Conservation (phyloP, 2,329 filamentous ascomycete genomes). For the Hymenoscyphus fructigenus region DNA sequence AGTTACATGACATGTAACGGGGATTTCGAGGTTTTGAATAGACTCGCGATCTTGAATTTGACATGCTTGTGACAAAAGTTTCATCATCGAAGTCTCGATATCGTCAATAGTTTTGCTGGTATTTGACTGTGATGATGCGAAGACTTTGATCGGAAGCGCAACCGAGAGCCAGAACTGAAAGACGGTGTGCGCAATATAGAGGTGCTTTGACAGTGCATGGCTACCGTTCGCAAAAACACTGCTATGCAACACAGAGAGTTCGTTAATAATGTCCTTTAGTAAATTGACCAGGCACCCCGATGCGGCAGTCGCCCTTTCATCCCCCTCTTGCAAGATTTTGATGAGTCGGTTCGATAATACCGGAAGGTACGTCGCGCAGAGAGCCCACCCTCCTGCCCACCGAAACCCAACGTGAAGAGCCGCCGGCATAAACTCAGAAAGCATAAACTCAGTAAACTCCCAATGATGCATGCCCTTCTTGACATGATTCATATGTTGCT, state of each 20-base stretch:
- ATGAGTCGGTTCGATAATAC: conserved; percentile 17
- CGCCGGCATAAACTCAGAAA: conserved; percentile 31
- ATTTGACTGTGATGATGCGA: conserved; percentile 13
- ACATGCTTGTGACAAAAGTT: conserved; percentile 14
- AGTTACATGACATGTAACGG: background rate
- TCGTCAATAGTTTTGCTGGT: conserved; percentile 7
- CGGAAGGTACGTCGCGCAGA: conserved; percentile 30
- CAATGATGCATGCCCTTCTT: conserved; percentile 24
- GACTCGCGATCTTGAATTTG: background rate
- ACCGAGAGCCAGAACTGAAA: conserved; percentile 31
- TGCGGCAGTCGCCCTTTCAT: conserved; percentile 10
- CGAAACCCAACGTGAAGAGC: conserved; percentile 28
- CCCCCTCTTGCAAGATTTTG: conserved; percentile 14
- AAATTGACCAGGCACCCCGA: conserved; percentile 24
- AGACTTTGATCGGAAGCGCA: conserved; percentile 21
- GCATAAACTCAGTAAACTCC: conserved; percentile 30
- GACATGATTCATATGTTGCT: conserved; percentile 23
- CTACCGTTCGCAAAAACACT: conserved; percentile 9
- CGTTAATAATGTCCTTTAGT: conserved; percentile 30
- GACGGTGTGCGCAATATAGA: conserved; percentile 10
- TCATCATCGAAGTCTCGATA: conserved; percentile 21
- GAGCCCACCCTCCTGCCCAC: conserved; percentile 24
- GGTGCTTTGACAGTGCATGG: conserved; percentile 19
- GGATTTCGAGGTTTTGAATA: background rate
- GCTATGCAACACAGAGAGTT: conserved; percentile 11